phyloP scores from a whole-genome alignment of 129 eudicot genomes.

The Flaveria ramosissima region DNA sequence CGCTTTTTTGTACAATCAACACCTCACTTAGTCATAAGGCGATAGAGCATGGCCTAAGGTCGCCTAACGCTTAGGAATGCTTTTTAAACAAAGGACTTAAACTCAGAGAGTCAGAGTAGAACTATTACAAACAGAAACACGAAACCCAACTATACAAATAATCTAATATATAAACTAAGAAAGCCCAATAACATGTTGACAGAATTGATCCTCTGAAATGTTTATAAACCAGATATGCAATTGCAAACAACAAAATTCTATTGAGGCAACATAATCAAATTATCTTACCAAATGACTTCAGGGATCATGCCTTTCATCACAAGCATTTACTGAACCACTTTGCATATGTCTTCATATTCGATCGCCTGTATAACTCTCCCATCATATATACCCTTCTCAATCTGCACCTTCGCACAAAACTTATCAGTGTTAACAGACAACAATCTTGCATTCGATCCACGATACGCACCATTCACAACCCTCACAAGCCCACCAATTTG shows the following conservation, averaged over 20 bases:
- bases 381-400: conserved; percentile 90
- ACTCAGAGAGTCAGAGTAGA: no score
- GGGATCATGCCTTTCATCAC: conserved; percentile 11
- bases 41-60: no score
- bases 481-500: conserved; percentile 85
- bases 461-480: conserved; percentile 91
- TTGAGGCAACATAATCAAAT: conserved; percentile 4
- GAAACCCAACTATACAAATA: no score
- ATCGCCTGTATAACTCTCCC: conserved; percentile 82
- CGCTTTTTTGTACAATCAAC: no score
- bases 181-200: conserved; percentile 5
- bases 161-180: neutral
- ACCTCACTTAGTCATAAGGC: no score
- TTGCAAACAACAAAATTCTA: neutral
- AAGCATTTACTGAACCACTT: conserved; percentile 49
- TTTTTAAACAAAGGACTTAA: no score
- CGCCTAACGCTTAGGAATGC: no score
- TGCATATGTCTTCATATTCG: conserved; percentile 92
- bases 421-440: conserved; percentile 60
- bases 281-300: conserved; percentile 18
- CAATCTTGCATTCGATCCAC: conserved; percentile 72
- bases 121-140: no score
- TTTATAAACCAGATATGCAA: conserved; percentile 10
- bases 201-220: neutral
- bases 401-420: conserved; percentile 88